These are phyloP conservation scores for Cronartium ribicola DNA, from an alignment of 1,284 basidiomycete species.

Conservation along the genomic window DNA sequence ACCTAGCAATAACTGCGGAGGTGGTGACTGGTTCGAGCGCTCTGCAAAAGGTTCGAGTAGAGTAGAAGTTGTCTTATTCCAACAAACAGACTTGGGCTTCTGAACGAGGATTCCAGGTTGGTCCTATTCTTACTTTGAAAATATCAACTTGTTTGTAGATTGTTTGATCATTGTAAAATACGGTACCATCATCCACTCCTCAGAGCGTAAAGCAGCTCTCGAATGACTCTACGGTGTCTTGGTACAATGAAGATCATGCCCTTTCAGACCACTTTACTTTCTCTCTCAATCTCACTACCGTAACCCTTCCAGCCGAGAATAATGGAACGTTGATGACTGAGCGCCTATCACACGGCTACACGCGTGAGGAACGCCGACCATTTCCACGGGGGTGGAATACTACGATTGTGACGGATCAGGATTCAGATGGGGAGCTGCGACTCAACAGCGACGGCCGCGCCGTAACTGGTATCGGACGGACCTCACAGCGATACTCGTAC, in stretches of 20 bases:
- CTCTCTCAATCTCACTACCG: conserved; percentile 13
- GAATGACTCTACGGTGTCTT: conserved; percentile 1
- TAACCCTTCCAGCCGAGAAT: neutral
- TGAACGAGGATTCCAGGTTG: neutral
- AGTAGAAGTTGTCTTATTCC: neutral
- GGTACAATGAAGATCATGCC: neutral
- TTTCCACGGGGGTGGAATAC: conserved; percentile 1
- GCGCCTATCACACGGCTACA: conserved; percentile 10
- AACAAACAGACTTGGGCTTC: neutral
- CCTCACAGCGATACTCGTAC: conserved; percentile 23
- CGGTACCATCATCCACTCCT: neutral
- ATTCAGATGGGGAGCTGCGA: neutral
- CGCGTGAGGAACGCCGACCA: neutral
- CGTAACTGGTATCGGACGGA: conserved; percentile 11
- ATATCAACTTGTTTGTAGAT: neutral
- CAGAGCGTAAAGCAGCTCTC: neutral
- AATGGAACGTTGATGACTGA: conserved; percentile 11
- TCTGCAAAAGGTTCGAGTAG: neutral
- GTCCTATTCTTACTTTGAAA: neutral
- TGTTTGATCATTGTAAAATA: too few species aligned
- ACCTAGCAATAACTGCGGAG: conserved; percentile 5
- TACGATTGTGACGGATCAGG: conserved; percentile 16
- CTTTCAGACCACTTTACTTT: conserved; percentile 17
- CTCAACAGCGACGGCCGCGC: conserved; percentile 23
- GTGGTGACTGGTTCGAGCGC: conserved; percentile 25